A percentile compares a stretch with the other conserved stretches of the same genome.
Evolutionary conservation across 208 protist species (phyloP).

Genomic region (Naegleria gruberi): DNA sequence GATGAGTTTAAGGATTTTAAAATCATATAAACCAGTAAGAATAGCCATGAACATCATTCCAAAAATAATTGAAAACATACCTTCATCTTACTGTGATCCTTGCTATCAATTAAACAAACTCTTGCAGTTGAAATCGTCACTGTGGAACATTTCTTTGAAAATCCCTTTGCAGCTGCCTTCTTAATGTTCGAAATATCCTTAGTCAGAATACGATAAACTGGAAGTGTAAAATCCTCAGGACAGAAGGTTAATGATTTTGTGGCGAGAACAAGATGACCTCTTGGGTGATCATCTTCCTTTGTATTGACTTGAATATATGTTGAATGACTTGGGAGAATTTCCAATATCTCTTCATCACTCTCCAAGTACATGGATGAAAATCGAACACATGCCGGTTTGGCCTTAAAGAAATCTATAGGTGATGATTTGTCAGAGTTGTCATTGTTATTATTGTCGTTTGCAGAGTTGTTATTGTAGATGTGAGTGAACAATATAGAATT

Average conservation of each 20-base stretch:
- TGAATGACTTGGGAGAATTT: background rate
- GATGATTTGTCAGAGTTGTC: background rate
- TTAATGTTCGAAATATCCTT: background rate
- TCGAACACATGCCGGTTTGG: background rate
- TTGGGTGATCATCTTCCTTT: background rate
- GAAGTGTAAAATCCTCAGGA: background rate
- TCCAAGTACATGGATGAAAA: background rate
- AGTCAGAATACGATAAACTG: background rate
- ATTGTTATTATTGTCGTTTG: too few species aligned
- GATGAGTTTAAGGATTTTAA: too few species aligned
- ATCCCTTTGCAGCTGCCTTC: background rate
- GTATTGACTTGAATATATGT: background rate
- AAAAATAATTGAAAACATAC: background rate
- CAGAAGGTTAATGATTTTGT: background rate
- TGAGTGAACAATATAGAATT: too few species aligned
- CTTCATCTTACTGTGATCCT: background rate
- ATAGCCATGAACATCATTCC: too few species aligned
- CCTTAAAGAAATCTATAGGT: background rate
- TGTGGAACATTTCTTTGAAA: background rate
- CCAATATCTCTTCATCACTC: background rate
- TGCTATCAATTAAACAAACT: background rate
- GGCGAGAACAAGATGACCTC: background rate
- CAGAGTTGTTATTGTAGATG: too few species aligned
- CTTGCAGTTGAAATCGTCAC: background rate
- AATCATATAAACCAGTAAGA: too few species aligned